Percentiles rank a stretch among this genome's conserved stretches.
Conservation (phyloP, 2,329 filamentous ascomycete genomes). For the Sordariomycetes sp. region DNA sequence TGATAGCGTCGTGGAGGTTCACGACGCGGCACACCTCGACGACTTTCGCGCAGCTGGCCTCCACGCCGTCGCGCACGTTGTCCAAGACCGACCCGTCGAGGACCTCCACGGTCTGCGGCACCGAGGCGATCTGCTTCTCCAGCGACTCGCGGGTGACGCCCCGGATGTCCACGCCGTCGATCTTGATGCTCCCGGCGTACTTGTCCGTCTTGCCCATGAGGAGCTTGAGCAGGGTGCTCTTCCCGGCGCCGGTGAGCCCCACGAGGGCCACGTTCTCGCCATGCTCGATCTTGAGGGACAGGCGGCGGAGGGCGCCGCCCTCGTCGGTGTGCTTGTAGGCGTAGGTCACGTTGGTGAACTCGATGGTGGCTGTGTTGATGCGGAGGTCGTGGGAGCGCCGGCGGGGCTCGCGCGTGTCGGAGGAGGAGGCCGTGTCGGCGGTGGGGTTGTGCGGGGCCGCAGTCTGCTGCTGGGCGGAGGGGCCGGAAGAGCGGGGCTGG, state of each 20-base stretch:
- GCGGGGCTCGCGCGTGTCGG: background rate
- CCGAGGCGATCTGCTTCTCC: conserved; percentile 39
- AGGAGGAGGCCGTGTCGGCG: background rate
- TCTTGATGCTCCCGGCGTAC: conserved; percentile 37
- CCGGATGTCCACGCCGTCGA: conserved; percentile 46
- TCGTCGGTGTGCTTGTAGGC: background rate
- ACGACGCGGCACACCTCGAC: conserved; percentile 50
- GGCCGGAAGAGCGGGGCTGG: too few species aligned
- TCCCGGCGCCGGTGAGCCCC: conserved; percentile 52
- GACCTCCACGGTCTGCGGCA: conserved; percentile 53
- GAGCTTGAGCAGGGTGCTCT: conserved; percentile 51
- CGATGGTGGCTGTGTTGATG: conserved; percentile 7
- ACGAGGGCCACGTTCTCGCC: conserved; percentile 50
- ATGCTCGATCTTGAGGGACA: conserved; percentile 35
- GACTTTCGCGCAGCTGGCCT: conserved; percentile 50
- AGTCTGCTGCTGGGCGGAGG: too few species aligned
- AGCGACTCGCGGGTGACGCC: conserved; percentile 36
- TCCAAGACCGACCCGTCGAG: conserved; percentile 56
- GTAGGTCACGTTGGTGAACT: conserved; percentile 7
- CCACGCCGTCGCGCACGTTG: conserved; percentile 53
- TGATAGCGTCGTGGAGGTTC: conserved; percentile 54
- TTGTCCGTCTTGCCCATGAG: conserved; percentile 52
- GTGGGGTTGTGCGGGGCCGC: too few species aligned
- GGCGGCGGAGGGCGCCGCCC: conserved; percentile 1
- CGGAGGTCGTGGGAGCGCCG: conserved; percentile 7